Base-by-base conservation (phyloP, 2,329 filamentous ascomycete genomes). In the Anthostomella pinea region DNA sequence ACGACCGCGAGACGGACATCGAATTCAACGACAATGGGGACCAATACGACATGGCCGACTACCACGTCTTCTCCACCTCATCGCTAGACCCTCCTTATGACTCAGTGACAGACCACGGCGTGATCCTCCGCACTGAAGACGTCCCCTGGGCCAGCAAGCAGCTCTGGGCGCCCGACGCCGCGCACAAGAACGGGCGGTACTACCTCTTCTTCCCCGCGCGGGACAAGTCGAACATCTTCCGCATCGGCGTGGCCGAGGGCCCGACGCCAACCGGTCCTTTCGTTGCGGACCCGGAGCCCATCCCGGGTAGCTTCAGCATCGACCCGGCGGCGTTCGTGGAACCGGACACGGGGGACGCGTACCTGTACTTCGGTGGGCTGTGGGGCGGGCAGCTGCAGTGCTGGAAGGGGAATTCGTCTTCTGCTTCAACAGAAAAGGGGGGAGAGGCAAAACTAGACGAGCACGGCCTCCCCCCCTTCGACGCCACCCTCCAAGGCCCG, bases 371-470 rank as follows among this genome's bases (percentile, higher is more conserved):
- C 49, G 85, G 85, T 28, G 85, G 85, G 0, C 73, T 90, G 15
- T 90, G 85, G 85, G 85, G 85, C 39, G 85, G 85, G 0, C 85
- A 90, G 63, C 66, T 90, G 46, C 84, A 89, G 61, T 88, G 84
- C 67, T 90, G 85, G 75, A 69, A 72, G 48, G 63, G 60, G 18
- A 73, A n/a, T n/a, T n/a, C n/a, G n/a, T n/a, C n/a, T n/a, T n/a
- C n/a, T n/a, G n/a, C n/a, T n/a, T n/a, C 22, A 6, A 21, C 27
- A 7, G 14, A 21, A 11, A 10, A 5, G 14, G 6, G 22, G 1
- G 8, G 17, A 15, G 30, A 15, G 2, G n/a, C n/a, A n/a, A n/a
- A n/a, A n/a, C n/a, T n/a, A n/a, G 41, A 42, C 28, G 38, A 23
- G 13, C 15, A 70, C 44, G 63, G 64, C 41, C 46, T 57, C 19